Percentiles rank a stretch among this genome's conserved stretches.
phyloP scores from a whole-genome alignment of 257 asterid genomes.

The Voacanga thouarsii region DNA sequence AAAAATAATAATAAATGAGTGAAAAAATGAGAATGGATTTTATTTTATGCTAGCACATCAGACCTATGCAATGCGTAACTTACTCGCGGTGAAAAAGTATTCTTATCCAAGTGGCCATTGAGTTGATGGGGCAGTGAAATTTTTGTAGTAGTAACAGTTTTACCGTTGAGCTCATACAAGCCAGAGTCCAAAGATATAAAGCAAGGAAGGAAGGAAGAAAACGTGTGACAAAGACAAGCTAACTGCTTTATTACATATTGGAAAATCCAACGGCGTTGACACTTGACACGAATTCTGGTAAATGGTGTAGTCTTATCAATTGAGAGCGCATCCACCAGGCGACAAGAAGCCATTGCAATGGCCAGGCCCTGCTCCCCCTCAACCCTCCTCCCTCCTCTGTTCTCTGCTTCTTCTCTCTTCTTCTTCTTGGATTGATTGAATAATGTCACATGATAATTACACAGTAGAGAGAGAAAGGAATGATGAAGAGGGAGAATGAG shows the following conservation, averaged over 20 bases:
- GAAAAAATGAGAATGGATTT: background rate
- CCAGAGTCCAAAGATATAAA: background rate
- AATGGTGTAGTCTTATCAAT: constrained; percentile 48
- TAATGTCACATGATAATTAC: constrained; percentile 10
- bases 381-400: background rate
- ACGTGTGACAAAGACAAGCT: constrained; percentile 18
- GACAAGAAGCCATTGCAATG: too few relatives aligned
- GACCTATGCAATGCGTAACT: background rate
- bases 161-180: too few relatives aligned
- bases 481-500: too few relatives aligned
- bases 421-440: background rate
- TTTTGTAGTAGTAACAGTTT: background rate
- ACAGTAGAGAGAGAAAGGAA: background rate
- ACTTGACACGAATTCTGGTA: constrained; percentile 39
- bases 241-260: constrained; percentile 3
- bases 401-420: background rate
- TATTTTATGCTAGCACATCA: background rate
- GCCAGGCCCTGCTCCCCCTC: background rate
- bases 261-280: constrained; percentile 50
- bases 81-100: background rate
- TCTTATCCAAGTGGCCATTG: background rate
- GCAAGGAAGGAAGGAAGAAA: background rate
- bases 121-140: constrained; percentile 2
- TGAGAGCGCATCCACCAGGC: constrained; percentile 33
- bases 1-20: too few relatives aligned